Percentiles rank a stretch among this genome's conserved stretches.
Conservation (phyloP, 768 basidiomycete genomes). For the Tulasnella calospora region DNA sequence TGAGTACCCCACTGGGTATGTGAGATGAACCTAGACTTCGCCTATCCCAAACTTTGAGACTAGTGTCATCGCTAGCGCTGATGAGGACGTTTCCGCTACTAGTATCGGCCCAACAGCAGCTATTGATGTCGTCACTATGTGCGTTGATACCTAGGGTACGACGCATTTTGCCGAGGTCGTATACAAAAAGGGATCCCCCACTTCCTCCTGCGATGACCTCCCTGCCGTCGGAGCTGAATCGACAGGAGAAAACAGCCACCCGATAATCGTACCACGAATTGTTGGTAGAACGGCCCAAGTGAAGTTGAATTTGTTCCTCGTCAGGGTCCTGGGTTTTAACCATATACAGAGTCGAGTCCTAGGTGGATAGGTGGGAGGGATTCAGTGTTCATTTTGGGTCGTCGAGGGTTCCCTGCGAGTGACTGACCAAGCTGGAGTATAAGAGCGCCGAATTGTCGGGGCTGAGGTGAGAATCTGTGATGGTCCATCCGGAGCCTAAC, state of each 20-base stretch:
- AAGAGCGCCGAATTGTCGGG: constrained; percentile 62
- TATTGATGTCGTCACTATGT: constrained; percentile 88
- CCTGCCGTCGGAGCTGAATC: constrained; percentile 93
- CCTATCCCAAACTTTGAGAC: constrained; percentile 87
- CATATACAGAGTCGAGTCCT: constrained; percentile 73
- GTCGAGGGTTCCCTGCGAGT: neutral
- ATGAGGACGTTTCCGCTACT: constrained; percentile 90
- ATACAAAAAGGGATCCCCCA: constrained; percentile 61
- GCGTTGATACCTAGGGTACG: constrained; percentile 82
- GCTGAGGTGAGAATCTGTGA: constrained; percentile 90
- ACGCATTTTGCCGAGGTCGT: constrained; percentile 76
- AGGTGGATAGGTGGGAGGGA: constrained; percentile 10
- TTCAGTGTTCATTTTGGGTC: neutral
- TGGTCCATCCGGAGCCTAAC: constrained; percentile 78
- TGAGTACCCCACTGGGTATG: constrained; percentile 86
- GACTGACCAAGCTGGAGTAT: constrained; percentile 22
- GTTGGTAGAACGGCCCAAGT: constrained; percentile 33
- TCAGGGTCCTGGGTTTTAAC: constrained; percentile 63
- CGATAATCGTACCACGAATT: constrained; percentile 42
- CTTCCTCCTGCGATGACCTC: constrained; percentile 92
- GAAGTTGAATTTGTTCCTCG: constrained; percentile 58
- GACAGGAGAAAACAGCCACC: constrained; percentile 86
- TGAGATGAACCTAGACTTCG: constrained; percentile 45
- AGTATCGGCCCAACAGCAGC: constrained; percentile 92
- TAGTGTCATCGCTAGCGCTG: constrained; percentile 91